Conservation (phyloP, 1,139 yeast genomes). For the Candida glucosophila region DNA sequence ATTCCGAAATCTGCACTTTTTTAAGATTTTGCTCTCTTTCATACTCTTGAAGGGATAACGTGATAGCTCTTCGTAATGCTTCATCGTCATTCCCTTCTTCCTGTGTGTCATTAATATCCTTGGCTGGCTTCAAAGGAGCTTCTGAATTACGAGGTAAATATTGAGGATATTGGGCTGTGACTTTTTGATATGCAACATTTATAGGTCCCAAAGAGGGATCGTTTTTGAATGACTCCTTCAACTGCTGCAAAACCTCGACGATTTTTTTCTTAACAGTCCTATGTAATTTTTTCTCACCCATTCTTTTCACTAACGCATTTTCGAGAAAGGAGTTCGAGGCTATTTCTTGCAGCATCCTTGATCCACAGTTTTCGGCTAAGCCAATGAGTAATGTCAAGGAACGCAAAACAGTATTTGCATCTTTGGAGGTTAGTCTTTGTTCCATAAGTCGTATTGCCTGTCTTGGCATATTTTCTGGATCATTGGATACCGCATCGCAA, state of each 20-base stretch:
- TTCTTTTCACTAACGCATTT: slow-evolving; percentile 40
- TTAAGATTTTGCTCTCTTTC: slow-evolving; percentile 30
- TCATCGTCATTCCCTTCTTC: slow-evolving; percentile 64
- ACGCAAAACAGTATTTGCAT: slow-evolving; percentile 76
- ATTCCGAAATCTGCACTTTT: slow-evolving; percentile 14
- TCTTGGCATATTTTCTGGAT: slow-evolving; percentile 56
- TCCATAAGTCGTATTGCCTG: slow-evolving; percentile 45
- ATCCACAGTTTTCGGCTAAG: slow-evolving; percentile 89
- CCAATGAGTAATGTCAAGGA: slow-evolving; percentile 65
- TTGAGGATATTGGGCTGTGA: slow-evolving; percentile 35
- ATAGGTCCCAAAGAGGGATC: slow-evolving; percentile 75
- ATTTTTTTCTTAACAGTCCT: slow-evolving; percentile 57
- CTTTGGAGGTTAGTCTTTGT: slow-evolving; percentile 47
- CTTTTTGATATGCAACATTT: slow-evolving; percentile 48
- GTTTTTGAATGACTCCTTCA: slow-evolving; percentile 45
- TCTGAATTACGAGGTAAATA: slow-evolving; percentile 19
- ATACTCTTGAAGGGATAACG: slow-evolving; percentile 64
- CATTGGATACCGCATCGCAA: slow-evolving; percentile 67
- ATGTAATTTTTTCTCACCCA: slow-evolving; percentile 55
- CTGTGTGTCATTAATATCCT: slow-evolving; percentile 37
- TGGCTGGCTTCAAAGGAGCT: slow-evolving; percentile 55
- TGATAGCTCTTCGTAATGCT: slow-evolving; percentile 71
- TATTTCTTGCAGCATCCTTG: slow-evolving; percentile 73
- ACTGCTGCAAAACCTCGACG: slow-evolving; percentile 60
- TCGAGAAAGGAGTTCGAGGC: slow-evolving; percentile 63